Percentiles rank a stretch among this genome's conserved stretches.
Conservation (phyloP, 129 eudicot genomes). For the Saussurea involucrata region DNA sequence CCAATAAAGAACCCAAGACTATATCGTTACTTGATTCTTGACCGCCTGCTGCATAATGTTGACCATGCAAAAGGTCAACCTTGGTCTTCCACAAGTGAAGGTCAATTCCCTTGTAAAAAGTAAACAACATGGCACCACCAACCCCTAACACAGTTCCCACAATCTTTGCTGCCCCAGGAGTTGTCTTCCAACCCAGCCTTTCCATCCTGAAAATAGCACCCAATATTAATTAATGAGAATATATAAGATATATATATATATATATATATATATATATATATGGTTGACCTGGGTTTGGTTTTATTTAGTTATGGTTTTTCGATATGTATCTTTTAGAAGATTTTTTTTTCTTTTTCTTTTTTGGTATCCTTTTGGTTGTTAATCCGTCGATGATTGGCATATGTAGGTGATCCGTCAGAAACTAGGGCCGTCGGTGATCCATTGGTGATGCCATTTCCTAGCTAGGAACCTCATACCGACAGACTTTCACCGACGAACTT, state of each 20-base stretch:
- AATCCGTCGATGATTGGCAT: too few species aligned
- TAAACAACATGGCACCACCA: conserved; percentile 61
- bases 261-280: too few species aligned
- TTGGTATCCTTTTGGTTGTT: not conserved
- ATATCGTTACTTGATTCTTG: conserved; percentile 17
- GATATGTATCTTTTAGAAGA: too few species aligned
- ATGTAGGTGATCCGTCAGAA: too few species aligned
- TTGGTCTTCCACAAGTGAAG: conserved; percentile 44
- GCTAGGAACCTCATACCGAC: too few species aligned
- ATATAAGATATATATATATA: not conserved
- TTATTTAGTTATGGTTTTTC: not conserved
- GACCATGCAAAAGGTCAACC: conserved; percentile 40
- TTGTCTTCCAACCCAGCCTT: conserved; percentile 42
- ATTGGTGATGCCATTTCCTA: too few species aligned
- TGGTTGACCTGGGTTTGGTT: not conserved
- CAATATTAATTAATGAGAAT: not conserved
- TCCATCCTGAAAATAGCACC: conserved; percentile 37
- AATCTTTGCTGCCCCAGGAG: conserved; percentile 46
- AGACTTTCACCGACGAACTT: too few species aligned
- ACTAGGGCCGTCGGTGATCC: too few species aligned
- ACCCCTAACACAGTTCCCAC: conserved; percentile 42
- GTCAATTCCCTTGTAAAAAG: conserved; percentile 47
- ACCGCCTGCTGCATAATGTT: conserved; percentile 7
- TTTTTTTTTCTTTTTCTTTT: too few species aligned
- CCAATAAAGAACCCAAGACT: conserved; percentile 27